A percentile compares a stretch with the other conserved stretches of the same genome.
Conservation (phyloP, 2,329 filamentous ascomycete genomes). For the Cladophialophora psammophila region DNA sequence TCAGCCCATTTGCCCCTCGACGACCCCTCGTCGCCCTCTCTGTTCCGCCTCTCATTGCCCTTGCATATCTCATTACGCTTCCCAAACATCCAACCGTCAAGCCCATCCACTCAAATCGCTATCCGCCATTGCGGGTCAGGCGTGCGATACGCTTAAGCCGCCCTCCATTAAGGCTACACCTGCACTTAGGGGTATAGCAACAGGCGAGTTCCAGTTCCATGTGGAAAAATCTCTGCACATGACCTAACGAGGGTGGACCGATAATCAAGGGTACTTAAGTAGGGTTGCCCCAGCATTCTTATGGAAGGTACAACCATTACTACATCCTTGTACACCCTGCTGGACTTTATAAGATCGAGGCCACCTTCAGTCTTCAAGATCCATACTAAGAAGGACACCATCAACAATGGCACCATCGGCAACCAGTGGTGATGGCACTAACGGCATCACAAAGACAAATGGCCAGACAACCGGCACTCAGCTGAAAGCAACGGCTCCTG, state of each 20-base stretch:
- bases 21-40: slow-evolving; percentile 10
- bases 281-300: slow-evolving; percentile 6
- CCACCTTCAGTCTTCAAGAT: slow-evolving; percentile 2
- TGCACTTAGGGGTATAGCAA: slow-evolving; percentile 40
- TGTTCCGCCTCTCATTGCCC: slow-evolving; percentile 15
- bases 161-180: slow-evolving; percentile 42
- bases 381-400: background rate
- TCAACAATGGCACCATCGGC: slow-evolving; percentile 34
- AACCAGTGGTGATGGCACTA: slow-evolving; percentile 27
- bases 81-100: slow-evolving; percentile 20
- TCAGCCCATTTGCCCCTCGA: slow-evolving; percentile 26
- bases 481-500: slow-evolving; percentile 51
- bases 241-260: slow-evolving; percentile 28
- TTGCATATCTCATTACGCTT: slow-evolving; percentile 21
- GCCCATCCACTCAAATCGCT: slow-evolving; percentile 11
- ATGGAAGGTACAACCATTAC: slow-evolving; percentile 6
- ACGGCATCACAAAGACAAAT: slow-evolving; percentile 28
- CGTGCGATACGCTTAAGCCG: slow-evolving; percentile 32
- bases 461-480: slow-evolving; percentile 32
- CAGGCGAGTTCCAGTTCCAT: slow-evolving; percentile 13
- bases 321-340: background rate
- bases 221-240: slow-evolving; percentile 39
- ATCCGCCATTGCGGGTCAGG: slow-evolving; percentile 13
- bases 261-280: slow-evolving; percentile 29
- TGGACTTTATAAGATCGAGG: slow-evolving; percentile 10